These are phyloP conservation scores for Hortiboletus flavorubellus DNA, from an alignment of 768 basidiomycete species.

Conservation along the genomic window DNA sequence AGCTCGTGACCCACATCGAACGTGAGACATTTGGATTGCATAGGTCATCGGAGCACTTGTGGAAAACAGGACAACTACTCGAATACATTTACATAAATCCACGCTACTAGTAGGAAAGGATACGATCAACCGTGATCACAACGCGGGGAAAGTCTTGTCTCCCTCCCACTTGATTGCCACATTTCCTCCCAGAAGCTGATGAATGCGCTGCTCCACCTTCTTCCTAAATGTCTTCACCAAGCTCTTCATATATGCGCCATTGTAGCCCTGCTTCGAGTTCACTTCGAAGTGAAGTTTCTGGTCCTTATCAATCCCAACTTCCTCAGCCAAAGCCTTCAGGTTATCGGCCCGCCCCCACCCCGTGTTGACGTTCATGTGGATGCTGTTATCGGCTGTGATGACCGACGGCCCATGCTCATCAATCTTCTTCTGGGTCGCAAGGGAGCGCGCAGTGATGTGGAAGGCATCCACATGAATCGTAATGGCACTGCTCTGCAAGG, in stretches of 20 bases:
- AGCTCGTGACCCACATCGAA: no score
- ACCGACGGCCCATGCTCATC: neutral
- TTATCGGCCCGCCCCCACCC: slow-evolving; percentile 1
- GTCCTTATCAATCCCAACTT: neutral
- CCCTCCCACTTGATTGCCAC: slow-evolving; percentile 4
- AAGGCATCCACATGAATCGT: neutral
- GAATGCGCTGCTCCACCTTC: neutral
- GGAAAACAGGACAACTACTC: no score
- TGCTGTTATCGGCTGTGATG: slow-evolving; percentile 6
- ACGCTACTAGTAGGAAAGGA: neutral
- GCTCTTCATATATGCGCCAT: neutral
- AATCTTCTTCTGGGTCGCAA: slow-evolving; percentile 1
- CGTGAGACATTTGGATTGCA: no score
- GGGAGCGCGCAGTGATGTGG: slow-evolving; percentile 1
- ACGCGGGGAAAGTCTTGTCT: slow-evolving; percentile 7
- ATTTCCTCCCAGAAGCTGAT: neutral
- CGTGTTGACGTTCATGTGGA: slow-evolving; percentile 7
- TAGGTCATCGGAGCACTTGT: no score
- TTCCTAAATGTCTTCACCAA: slow-evolving; percentile 1
- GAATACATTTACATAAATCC: neutral
- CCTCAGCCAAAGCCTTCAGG: slow-evolving; percentile 4
- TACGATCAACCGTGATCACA: neutral
- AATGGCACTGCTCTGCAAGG: neutral
- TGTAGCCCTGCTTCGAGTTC: slow-evolving; percentile 1
- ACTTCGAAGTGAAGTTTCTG: slow-evolving; percentile 2